phyloP scores from a whole-genome alignment of 805 yeast species.

The Yarrowia bubula region DNA sequence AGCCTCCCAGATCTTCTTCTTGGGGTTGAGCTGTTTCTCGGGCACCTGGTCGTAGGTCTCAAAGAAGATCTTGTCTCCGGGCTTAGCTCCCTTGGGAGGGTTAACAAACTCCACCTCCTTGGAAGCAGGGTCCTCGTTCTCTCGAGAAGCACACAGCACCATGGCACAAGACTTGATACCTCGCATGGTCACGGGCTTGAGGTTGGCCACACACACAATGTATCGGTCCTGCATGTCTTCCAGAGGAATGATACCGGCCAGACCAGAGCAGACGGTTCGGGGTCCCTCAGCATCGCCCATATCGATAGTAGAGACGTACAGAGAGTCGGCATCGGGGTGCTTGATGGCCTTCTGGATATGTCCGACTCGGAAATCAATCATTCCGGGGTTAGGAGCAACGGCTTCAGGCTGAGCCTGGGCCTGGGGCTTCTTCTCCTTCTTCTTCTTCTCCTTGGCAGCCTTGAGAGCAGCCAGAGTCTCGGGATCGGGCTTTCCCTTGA shows the following conservation, averaged over 20 bases:
- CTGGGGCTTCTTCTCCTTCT: slow-evolving; percentile 52
- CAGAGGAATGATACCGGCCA: slow-evolving; percentile 81
- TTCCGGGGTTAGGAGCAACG: slow-evolving; percentile 73
- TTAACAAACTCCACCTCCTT: slow-evolving; percentile 79
- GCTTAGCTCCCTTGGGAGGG: slow-evolving; percentile 88
- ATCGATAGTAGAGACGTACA: slow-evolving; percentile 94
- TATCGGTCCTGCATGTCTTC: slow-evolving; percentile 95
- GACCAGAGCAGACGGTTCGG: slow-evolving; percentile 96
- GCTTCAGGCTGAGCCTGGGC: slow-evolving; percentile 48
- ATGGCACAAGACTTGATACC: slow-evolving; percentile 93
- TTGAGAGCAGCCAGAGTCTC: slow-evolving; percentile 36
- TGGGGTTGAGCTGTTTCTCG: slow-evolving; percentile 89
- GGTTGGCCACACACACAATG: slow-evolving; percentile 88
- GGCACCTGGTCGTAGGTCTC: slow-evolving; percentile 89
- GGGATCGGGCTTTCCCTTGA: slow-evolving; percentile 53
- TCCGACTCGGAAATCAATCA: slow-evolving; percentile 92
- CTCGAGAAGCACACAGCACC: slow-evolving; percentile 83
- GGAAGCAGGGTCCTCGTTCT: slow-evolving; percentile 45
- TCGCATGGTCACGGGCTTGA: slow-evolving; percentile 97
- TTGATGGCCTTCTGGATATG: slow-evolving; percentile 93
- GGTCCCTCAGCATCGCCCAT: slow-evolving; percentile 97
- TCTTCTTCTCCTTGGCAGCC: slow-evolving; percentile 36
- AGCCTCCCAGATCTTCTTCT: slow-evolving; percentile 97
- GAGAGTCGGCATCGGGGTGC: slow-evolving; percentile 97
- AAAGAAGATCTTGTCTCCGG: slow-evolving; percentile 96